A percentile compares a stretch with the other conserved stretches of the same genome.
These are phyloP conservation scores for Vanrija pseudolonga DNA, from an alignment of 1,284 basidiomycete genomes.

Conservation along the genomic window DNA sequence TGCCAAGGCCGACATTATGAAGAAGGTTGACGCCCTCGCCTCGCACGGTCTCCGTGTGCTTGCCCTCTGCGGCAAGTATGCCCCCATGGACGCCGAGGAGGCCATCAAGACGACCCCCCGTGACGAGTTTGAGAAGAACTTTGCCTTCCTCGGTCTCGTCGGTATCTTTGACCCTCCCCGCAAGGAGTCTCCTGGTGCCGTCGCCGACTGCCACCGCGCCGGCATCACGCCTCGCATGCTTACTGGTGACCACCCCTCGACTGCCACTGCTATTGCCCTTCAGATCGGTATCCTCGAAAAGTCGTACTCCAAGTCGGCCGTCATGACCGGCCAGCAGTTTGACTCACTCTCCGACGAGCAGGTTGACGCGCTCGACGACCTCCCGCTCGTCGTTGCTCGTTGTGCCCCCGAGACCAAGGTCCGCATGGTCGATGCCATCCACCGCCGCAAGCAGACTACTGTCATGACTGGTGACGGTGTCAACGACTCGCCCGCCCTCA, in stretches of 20 bases:
- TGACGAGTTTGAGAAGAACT: conserved; percentile 58
- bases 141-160: conserved; percentile 61
- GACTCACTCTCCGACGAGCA: conserved; percentile 61
- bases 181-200: conserved; percentile 61
- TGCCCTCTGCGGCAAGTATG: conserved; percentile 49
- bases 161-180: conserved; percentile 70
- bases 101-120: conserved; percentile 45
- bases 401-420: conserved; percentile 57
- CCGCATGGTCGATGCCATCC: conserved; percentile 59
- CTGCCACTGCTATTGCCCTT: conserved; percentile 53
- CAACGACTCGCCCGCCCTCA: conserved; percentile 59
- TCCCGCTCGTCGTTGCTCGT: conserved; percentile 60
- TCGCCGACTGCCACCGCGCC: conserved; percentile 60
- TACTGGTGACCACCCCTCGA: conserved; percentile 53
- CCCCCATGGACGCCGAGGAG: conserved; percentile 46
- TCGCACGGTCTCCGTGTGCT: conserved; percentile 58
- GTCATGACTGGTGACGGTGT: conserved; percentile 56
- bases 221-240: conserved; percentile 67
- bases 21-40: conserved; percentile 56
- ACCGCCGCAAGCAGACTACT: conserved; percentile 51
- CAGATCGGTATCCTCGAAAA: conserved; percentile 57
- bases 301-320: conserved; percentile 41
- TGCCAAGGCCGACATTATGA: conserved; percentile 50
- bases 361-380: conserved; percentile 56
- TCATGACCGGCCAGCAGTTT: conserved; percentile 60